Conservation (phyloP, 1,139 yeast genomes). For the Lodderomyces parapsilosis region DNA sequence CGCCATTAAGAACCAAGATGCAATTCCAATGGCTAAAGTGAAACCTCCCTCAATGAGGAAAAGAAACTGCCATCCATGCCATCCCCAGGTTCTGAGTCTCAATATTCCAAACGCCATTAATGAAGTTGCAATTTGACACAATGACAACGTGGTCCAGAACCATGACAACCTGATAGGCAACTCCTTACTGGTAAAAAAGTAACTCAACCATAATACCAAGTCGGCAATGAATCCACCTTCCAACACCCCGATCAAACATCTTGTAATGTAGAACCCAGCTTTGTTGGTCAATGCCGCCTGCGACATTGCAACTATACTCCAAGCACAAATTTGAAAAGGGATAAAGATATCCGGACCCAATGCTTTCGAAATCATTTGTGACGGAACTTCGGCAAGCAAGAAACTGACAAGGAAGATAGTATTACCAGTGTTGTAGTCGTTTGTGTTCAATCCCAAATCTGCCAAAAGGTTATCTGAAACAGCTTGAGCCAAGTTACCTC, state of each 20-base stretch:
- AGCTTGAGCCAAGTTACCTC: constrained; percentile 32
- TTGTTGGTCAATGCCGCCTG: constrained; percentile 26
- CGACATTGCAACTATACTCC: constrained; percentile 29
- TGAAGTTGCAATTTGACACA: constrained; percentile 35
- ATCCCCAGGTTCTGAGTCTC: constrained; percentile 24
- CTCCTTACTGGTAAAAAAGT: constrained; percentile 26
- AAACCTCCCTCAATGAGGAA: constrained; percentile 63
- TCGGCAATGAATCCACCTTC: constrained; percentile 36
- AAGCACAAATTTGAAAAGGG: constrained; percentile 30
- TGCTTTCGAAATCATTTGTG: constrained; percentile 30
- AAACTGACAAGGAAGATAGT: constrained; percentile 29
- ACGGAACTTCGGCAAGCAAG: constrained; percentile 32
- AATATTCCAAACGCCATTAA: constrained; percentile 33
- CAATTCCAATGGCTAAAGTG: constrained; percentile 54
- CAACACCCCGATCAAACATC: constrained; percentile 26
- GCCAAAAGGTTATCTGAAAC: constrained; percentile 29
- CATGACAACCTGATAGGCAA: constrained; percentile 24
- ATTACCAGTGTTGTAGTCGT: constrained; percentile 32
- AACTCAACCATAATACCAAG: constrained; percentile 24
- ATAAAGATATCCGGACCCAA: constrained; percentile 33
- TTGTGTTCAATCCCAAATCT: constrained; percentile 27
- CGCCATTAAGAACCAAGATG: constrained; percentile 49
- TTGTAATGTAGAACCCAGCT: constrained; percentile 24
- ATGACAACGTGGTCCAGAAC: constrained; percentile 16
- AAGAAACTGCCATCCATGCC: constrained; percentile 62